These are phyloP conservation scores for Torulaspora maleeae DNA, from an alignment of 805 yeast species.

Conservation along the genomic window DNA sequence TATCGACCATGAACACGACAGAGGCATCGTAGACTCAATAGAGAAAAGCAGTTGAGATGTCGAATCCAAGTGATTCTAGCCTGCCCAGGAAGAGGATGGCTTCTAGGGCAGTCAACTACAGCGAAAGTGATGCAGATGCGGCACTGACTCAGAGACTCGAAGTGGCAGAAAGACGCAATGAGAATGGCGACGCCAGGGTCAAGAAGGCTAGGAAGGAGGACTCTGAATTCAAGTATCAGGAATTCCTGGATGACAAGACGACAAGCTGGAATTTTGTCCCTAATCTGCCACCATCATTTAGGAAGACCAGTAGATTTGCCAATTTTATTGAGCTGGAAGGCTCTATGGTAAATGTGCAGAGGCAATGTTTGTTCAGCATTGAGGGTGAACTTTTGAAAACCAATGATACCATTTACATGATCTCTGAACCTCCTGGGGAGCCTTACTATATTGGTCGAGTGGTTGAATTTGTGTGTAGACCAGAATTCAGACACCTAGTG, in stretches of 20 bases:
- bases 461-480: slow-evolving; percentile 55
- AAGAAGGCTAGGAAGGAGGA: slow-evolving; percentile 5
- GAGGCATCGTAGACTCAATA: neutral
- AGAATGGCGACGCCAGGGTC: neutral
- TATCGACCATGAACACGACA: neutral
- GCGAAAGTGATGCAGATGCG: slow-evolving; percentile 28
- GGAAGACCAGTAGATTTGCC: slow-evolving; percentile 35
- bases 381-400: slow-evolving; percentile 24
- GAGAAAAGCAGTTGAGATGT: slow-evolving; percentile 1
- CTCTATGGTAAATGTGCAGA: slow-evolving; percentile 34
- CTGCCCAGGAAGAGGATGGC: slow-evolving; percentile 20
- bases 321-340: slow-evolving; percentile 38
- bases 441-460: slow-evolving; percentile 87
- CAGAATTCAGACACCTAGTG: slow-evolving; percentile 20
- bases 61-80: slow-evolving; percentile 3
- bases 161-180: slow-evolving; percentile 13
- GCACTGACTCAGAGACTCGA: slow-evolving; percentile 24
- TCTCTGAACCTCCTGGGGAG: slow-evolving; percentile 90
- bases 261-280: slow-evolving; percentile 34
- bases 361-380: slow-evolving; percentile 25
- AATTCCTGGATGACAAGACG: slow-evolving; percentile 23
- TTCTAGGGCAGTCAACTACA: slow-evolving; percentile 25
- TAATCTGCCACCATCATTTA: slow-evolving; percentile 29
- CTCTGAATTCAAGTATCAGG: slow-evolving; percentile 20
- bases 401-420: slow-evolving; percentile 68